Evolutionary conservation across 495 filamentous ascomycete genomes (phyloP), one percentile per base, ranked within the genome.

Genomic region (Neurospora sp.): DNA sequence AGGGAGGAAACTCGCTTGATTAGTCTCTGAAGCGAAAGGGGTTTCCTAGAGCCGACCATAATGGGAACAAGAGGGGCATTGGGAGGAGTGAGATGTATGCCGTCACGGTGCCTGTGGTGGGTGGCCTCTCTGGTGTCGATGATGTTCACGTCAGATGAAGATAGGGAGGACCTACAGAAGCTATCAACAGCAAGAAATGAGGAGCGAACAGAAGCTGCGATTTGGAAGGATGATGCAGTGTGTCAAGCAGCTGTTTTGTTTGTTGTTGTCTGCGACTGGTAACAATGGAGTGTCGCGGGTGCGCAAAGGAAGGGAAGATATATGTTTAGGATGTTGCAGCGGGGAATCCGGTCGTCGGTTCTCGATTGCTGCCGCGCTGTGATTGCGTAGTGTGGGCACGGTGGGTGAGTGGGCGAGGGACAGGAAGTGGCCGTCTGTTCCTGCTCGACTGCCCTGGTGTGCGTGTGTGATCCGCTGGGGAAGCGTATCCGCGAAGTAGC

Each of bases 1-100:
- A 79, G 44, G 48, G 38, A 41, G n/a, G 59, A 39, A 42, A 71
- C 71, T 39, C 46, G 71, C 54, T 74, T 75, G 70, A 80, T 80
- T 72, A 80, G 78, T 73, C 46, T 78, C 73, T 71, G 76, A 10
- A 79, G n/a, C 31, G 77, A 77, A 54, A 37, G 41, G 11, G 54
- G 71, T 39, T 54, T 74, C 42, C 41, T 71, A 10, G 37, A 71
- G 70, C 72, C 74, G 23, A 62, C 71, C 77, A 79, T 78, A 66
- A 69, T 35, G 71, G 71, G 39, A 69, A 46, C 10, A 46, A 69
- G 69, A 66, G 46, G 48, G 27, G 27, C 39, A 59, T 20, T 18
- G 18, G 20, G 7, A n/a, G 14, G 38, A 72, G 39, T 14, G 14
- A 27, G 35, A 42, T 46, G 54, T 46, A 39, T 46, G 66, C 10